Evolutionary conservation across 192 early-diverging fungal species (phyloP), one percentile per base, ranked within the genome.

Genomic region (Mortierella alpina): DNA sequence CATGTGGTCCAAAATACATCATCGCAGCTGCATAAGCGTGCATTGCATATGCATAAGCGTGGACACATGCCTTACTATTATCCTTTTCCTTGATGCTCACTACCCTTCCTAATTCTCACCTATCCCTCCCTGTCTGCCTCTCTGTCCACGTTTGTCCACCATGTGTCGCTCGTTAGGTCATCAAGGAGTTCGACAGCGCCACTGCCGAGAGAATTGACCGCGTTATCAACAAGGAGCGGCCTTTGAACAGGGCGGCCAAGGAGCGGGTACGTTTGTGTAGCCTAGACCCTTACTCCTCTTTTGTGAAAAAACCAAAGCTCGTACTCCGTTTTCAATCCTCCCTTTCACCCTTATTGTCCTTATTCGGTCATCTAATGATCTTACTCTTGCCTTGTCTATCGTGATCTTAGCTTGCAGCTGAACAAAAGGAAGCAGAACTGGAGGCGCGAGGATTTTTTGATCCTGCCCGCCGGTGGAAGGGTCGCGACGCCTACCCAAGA

Each of bases 191-290:
- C 42, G 77, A 80, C 40, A 31, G 54, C 11, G 69, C 59, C 7
- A 80, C 77, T 14, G 77, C 70, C 48, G 77, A 80, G 22, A 59
- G 70, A 18, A 80, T 80, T 47, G 77, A 80, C 57, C 77, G 77
- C 11, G 65, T 80, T 23, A 80, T 80, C 31, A 80, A 72, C 70
- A 80, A 80, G 55, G 77, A 80, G 12, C 49, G 57, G 20, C 59
- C 65, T 0, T 49, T 77, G 56, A 79, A 53, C 53, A 55, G 66
- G 53, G 70, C 77, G 0, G 70, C 77, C 12, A 80, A 80, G 48
- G 77, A 80, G 17, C 13, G 53, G 53, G 77, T 72, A 72, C 3
- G 31, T 31, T 31, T 31, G 31, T 2, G 31, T 3, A 55, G 57
- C n/a, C 52, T 70, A 17, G 11, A 11, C 22, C 47, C 18, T 56